Evolutionary conservation across 257 asterid genomes (phyloP), one percentile per base, ranked within the genome.

Genomic region (Mentha longifolia): DNA sequence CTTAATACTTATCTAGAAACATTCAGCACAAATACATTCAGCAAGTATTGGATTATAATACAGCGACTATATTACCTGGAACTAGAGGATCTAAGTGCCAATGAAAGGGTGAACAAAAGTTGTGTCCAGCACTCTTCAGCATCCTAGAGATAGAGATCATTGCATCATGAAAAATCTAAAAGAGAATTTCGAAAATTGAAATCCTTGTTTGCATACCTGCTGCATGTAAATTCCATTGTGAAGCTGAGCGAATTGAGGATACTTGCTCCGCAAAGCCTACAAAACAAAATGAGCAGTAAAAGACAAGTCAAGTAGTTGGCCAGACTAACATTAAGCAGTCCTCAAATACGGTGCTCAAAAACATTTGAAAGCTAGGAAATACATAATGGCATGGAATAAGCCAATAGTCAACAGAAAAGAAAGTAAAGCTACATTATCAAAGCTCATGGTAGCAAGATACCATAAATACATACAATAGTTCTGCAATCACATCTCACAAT

Each of bases 81-180:
- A 64, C 76, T 76, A 37, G 87, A 77, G 35, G 89, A 64, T 76
- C 81, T 92, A 67, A 95, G 87, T 62, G 95, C 81, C 74, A 86
- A 83, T 4, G 99, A 92, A 66, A 95, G 97, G 71, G 98, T 87
- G 79, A 85, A 90, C 50, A 92, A 70, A 76, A 95, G 92, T 77
- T 92, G 98, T 19, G 98, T 84, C 99, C 99, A 95, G 85, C 99
- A 95, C 83, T 95, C 99, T 85, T 95, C 99, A 71, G 99, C 99
- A 83, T 95, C 99, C 99, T 95, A 83, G 55, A 43, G 76, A 79
- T 71, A 67, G n/a, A 70, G 57, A 67, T 37, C 43, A 35, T 65
- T 65, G 69, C 43, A 77, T 10, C 20, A 16, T 60, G 47, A 78
- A 70, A 68, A 45, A 55, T 45, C 54, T 45, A 28, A 6, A 46